phyloP scores from a whole-genome alignment of 768 basidiomycete species.

The Zangia roseola region DNA sequence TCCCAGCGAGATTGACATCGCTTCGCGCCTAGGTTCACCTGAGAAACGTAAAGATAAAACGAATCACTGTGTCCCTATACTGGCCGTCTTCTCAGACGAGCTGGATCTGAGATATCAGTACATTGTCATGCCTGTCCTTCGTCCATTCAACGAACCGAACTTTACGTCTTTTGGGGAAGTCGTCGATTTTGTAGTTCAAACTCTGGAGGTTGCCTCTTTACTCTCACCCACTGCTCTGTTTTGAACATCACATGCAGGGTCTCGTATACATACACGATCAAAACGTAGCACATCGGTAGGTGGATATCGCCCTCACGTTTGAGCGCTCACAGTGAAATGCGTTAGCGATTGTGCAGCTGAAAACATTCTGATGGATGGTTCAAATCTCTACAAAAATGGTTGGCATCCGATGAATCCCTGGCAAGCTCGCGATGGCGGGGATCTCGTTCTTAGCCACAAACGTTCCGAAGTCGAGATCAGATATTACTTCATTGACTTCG shows the following conservation, averaged over 20 bases:
- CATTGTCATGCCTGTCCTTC: slow-evolving; percentile 30
- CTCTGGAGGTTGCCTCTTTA: slow-evolving; percentile 15
- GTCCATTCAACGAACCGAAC: slow-evolving; percentile 16
- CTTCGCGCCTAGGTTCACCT: slow-evolving; percentile 1
- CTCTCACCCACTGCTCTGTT: neutral
- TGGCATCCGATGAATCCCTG: slow-evolving; percentile 24
- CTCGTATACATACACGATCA: slow-evolving; percentile 35
- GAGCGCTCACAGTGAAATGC: neutral
- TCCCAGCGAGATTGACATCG: slow-evolving; percentile 1
- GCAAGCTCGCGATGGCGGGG: slow-evolving; percentile 10
- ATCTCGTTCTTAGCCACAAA: slow-evolving; percentile 17
- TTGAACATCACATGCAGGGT: slow-evolving; percentile 17
- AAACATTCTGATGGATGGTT: slow-evolving; percentile 34
- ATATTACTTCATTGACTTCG: slow-evolving; percentile 26
- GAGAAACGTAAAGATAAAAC: neutral
- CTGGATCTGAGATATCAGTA: slow-evolving; percentile 14
- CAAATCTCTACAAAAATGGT: slow-evolving; percentile 20
- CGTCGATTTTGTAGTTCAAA: slow-evolving; percentile 26
- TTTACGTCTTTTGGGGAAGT: slow-evolving; percentile 26
- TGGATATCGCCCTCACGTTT: neutral
- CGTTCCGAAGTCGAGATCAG: slow-evolving; percentile 18
- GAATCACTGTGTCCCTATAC: slow-evolving; percentile 27
- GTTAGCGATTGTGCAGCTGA: slow-evolving; percentile 24
- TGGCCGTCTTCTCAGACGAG: slow-evolving; percentile 14
- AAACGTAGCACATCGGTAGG: slow-evolving; percentile 35